These are phyloP conservation scores for Zelopaecilomyces penicillatus DNA, from an alignment of 2,329 filamentous ascomycete genomes.

Conservation along the genomic window DNA sequence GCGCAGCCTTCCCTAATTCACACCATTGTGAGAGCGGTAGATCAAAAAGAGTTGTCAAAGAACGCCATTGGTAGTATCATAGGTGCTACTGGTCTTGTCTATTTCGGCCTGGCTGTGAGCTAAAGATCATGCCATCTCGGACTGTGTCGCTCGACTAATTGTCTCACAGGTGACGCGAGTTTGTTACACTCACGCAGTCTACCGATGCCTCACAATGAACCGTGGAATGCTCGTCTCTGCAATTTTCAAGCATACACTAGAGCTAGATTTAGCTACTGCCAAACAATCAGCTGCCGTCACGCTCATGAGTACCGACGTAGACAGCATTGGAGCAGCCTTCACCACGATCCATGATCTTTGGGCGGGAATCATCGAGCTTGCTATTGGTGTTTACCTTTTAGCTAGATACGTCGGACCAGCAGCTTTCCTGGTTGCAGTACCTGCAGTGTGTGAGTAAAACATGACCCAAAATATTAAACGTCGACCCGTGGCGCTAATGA, in stretches of 20 bases:
- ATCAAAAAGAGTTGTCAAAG: constrained; percentile 23
- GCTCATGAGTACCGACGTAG: constrained; percentile 40
- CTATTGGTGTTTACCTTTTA: neutral
- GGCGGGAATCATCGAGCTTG: constrained; percentile 33
- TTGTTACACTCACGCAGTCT: constrained; percentile 6
- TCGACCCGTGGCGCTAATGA: neutral
- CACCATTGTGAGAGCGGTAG: constrained; percentile 17
- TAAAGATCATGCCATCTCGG: too few species aligned
- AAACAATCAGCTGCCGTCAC: constrained; percentile 35
- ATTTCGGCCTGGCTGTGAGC: constrained; percentile 28
- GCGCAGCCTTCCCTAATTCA: constrained; percentile 34
- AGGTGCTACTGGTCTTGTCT: constrained; percentile 31
- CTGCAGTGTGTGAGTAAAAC: neutral
- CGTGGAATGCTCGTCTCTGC: constrained; percentile 24
- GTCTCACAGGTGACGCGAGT: neutral
- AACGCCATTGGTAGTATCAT: constrained; percentile 25
- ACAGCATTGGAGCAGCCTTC: constrained; percentile 29
- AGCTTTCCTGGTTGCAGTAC: constrained; percentile 9
- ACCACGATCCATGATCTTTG: constrained; percentile 31
- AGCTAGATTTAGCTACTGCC: constrained; percentile 20
- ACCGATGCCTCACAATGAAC: constrained; percentile 3
- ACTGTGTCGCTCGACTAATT: too few species aligned
- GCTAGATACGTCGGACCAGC: neutral
- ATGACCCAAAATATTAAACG: neutral
- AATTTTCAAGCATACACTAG: constrained; percentile 26